Base-by-base conservation (phyloP, 106 monocot species). In the Dendrobium huoshanense region DNA sequence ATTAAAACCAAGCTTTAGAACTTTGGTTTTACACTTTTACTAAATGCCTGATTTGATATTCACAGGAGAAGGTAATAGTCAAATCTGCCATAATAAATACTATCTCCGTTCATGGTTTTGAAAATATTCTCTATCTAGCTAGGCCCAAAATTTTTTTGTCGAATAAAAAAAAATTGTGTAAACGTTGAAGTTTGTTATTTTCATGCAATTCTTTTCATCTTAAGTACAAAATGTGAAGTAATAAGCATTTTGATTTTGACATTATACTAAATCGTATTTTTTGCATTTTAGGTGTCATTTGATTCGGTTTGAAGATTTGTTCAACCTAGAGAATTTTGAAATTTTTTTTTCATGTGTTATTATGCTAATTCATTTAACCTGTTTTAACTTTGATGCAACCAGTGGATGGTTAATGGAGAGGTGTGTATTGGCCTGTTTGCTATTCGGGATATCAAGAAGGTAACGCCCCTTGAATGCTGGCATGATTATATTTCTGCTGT, bases 401-500 rank as follows among this genome's bases (percentile, higher is more conserved):
- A 99, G 98, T 99, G 98, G 98, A 99, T 95, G 89, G 91, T 99
- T 27, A 95, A 99, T 87, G 98, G 98, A 83, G 98, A 99, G 89
- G 92, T 99, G 78, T 99, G 98, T 81, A 91, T 99, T 82, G 98
- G 98, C 56, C 80, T 99, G 42, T 99, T 99, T 88, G 91, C 98
- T 0, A 67, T 93, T 68, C 85, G 93, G 67, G 91, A 95, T 74
- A 88, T 99, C 20, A 95, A 93, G 77, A 91, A 95, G 98, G 98
- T 99, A 90, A 72, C 27, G 2, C 19, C 79, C 81, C 27, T 64
- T 44, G 77, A 77, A 10, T 55, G 16, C 49, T 80, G 15, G 29
- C 43, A 20, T 24, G 29, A 24, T 22, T 79, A 24, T 9, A 22
- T 61, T 75, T 31, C 5, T 59, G 80, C 61, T 77, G 9, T 18